phyloP scores from a whole-genome alignment of 108 stramenopile species.

The Poteriospumella lacustris region DNA sequence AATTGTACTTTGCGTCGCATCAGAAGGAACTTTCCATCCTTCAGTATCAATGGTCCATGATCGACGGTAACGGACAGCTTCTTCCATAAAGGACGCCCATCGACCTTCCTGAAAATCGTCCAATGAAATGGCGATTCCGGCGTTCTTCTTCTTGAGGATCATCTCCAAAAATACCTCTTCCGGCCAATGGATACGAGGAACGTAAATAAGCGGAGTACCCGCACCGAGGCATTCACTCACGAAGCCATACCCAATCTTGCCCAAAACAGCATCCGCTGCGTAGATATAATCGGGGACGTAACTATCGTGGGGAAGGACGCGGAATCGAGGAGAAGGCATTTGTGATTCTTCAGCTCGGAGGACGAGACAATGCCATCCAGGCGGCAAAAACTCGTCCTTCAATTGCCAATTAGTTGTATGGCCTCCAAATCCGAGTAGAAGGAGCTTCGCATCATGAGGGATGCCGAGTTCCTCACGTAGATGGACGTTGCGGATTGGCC shows the following conservation, averaged over 20 bases:
- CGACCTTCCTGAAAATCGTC: not conserved
- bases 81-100: not conserved
- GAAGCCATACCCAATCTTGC: conserved; percentile 26
- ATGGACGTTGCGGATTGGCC: not conserved
- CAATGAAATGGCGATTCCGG: not conserved
- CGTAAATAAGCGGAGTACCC: conserved; percentile 17
- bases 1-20: not conserved
- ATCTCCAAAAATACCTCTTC: conserved; percentile 23
- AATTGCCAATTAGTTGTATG: not conserved
- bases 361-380: conserved; percentile 12
- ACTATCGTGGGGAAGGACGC: not conserved
- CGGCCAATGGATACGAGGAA: conserved; percentile 13
- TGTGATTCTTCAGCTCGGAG: not conserved
- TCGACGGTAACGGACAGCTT: not conserved
- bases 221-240: conserved; percentile 20
- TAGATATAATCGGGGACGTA: not conserved
- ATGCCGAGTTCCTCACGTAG: not conserved
- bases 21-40: not conserved
- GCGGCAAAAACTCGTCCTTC: not conserved
- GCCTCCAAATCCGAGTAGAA: conserved; percentile 22
- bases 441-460: not conserved
- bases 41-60: not conserved
- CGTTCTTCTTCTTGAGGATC: not conserved
- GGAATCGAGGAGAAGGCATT: conserved; percentile 2
- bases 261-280: conserved; percentile 10